These are phyloP conservation scores for Salinomyces thailandicus DNA, from an alignment of 2,329 filamentous ascomycete genomes.

Conservation along the genomic window DNA sequence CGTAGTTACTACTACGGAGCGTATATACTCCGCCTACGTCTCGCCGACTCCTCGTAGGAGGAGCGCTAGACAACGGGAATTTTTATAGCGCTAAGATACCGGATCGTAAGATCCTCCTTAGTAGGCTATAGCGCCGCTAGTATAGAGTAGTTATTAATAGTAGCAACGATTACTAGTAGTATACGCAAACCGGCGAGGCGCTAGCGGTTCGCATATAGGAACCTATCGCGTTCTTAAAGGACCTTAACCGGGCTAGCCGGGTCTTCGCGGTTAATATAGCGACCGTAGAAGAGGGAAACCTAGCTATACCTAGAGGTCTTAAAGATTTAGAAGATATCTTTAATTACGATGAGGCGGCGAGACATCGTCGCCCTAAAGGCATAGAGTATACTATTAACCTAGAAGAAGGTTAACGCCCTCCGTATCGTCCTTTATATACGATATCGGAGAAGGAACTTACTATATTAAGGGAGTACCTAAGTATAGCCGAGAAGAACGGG, in stretches of 20 bases:
- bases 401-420: constrained; percentile 4
- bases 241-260: not conserved
- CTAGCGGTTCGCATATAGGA: constrained; percentile 2
- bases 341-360: not conserved
- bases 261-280: not conserved
- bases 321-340: not conserved
- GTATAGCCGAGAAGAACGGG: not conserved
- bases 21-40: not conserved
- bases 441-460: constrained; percentile 4
- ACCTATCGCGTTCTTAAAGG: not conserved
- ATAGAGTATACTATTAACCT: constrained; percentile 9
- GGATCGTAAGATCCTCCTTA: not conserved
- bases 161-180: not conserved
- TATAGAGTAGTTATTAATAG: not conserved
- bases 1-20: not conserved
- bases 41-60: not conserved
- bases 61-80: constrained; percentile 5
- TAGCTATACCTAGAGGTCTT: not conserved
- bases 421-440: constrained; percentile 7
- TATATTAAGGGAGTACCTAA: not conserved
- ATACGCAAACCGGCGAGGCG: not conserved
- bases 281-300: not conserved
- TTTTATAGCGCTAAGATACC: constrained; percentile 6
- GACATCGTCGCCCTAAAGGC: not conserved
- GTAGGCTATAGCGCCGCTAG: not conserved